Evolutionary conservation across 257 asterid genomes (phyloP).

Genomic region (Catharanthus roseus): DNA sequence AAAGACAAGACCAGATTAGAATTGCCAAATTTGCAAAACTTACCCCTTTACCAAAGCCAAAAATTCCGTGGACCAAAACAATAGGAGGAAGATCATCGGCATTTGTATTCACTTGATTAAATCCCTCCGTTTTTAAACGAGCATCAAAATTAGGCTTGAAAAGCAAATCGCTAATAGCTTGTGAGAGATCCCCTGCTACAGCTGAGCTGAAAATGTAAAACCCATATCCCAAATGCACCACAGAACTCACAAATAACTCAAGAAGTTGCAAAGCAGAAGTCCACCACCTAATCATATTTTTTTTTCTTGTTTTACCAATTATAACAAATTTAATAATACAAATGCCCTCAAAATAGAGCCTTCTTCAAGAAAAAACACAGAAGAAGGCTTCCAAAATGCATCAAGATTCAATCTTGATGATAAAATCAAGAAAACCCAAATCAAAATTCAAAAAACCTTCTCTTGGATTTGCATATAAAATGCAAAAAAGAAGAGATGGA

Average conservation of each 20-base stretch:
- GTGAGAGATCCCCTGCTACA: conserved; percentile 80
- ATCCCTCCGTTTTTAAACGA: conserved; percentile 36
- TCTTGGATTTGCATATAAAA: background rate
- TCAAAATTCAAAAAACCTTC: background rate
- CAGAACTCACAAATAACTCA: conserved; percentile 64
- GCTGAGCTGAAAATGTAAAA: conserved; percentile 90
- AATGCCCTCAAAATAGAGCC: conserved; percentile 36
- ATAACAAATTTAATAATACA: background rate
- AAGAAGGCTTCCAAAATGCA: conserved; percentile 43
- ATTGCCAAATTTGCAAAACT: background rate
- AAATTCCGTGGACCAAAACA: conserved; percentile 89
- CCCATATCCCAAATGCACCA: conserved; percentile 86
- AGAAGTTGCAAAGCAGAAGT: conserved; percentile 51
- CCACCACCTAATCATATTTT: conserved; percentile 72
- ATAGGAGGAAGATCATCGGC: conserved; percentile 78
- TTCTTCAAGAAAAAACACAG: conserved; percentile 43
- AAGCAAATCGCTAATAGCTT: conserved; percentile 54
- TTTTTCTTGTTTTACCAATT: conserved; percentile 8
- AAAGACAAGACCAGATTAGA: background rate
- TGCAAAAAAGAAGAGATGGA: background rate
- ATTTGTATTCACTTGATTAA: conserved; percentile 20
- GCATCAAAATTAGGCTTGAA: conserved; percentile 51
- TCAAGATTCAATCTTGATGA: conserved; percentile 3
- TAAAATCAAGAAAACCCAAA: conserved; percentile 8
- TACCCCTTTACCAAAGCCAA: conserved; percentile 99